Evolutionary conservation across 768 basidiomycete species (phyloP), one percentile per base, ranked within the genome.

Genomic region (Lyophyllum semitale): DNA sequence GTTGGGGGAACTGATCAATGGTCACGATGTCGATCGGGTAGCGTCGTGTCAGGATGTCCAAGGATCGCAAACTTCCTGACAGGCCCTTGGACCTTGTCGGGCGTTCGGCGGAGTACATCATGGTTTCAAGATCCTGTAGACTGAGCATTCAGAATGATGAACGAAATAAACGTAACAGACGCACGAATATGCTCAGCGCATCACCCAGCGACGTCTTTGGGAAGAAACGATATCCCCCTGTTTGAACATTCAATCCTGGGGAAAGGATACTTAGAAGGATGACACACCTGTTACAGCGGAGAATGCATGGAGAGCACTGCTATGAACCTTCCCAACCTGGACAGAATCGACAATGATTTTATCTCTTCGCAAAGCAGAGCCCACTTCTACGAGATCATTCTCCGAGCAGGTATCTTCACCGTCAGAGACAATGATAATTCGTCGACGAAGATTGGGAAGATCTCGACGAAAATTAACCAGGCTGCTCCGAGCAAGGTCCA

Each of bases 361-460:
- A 18, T 55, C 59, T 23, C 58, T 48, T 32, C 66, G 63, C 8
- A 68, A 37, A 0, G 60, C 54, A 17, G 35, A 43, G 27, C 64
- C 65, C 5, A 68, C 68, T 11, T 68, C 61, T n/a, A 43, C 25
- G 1, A 63, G 38, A 1, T 50, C 27, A 9, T 26, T 33, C 27
- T 41, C 40, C 1, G 66, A 68, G 48, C 53, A 62, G 20, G 68
- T 70, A 46, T 69, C 68, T 29, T 64, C 62, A 0, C 68, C 68
- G 45, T 70, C 68, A 7, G 68, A 64, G 0, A 70, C 67, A 22
- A 70, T 65, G 43, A 70, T 62, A 40, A 70, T 64, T 18, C 67
- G 55, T 40, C 59, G 55, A 12, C 64, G 60, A 25, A 70, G 63
- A 8, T 61, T 60, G 1, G 63, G 60, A 4, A 68, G 51, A 33